Evolutionary conservation across 192 early-diverging fungal genomes (phyloP).

Genomic region (Coemansia sp.): DNA sequence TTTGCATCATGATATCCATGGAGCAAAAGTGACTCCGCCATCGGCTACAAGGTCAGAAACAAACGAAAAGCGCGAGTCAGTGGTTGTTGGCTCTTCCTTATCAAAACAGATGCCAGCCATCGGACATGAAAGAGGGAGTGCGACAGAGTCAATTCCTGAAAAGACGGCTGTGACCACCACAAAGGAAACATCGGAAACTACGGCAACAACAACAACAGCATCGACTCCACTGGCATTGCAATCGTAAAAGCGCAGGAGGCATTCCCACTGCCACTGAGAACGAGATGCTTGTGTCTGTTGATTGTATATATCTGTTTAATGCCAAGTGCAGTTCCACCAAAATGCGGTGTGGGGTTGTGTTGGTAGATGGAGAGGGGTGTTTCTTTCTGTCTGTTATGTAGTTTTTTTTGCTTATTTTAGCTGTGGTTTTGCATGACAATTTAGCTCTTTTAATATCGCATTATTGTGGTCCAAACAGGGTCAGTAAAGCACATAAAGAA

Average conservation of each 20-base stretch:
- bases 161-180: background rate
- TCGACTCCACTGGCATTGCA: background rate
- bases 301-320: background rate
- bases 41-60: background rate
- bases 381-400: too few relatives aligned
- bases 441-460: too few relatives aligned
- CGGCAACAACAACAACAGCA: conserved; percentile 3
- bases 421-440: too few relatives aligned
- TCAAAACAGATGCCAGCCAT: background rate
- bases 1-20: conserved; percentile 14
- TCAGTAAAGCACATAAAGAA: too few relatives aligned
- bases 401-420: too few relatives aligned
- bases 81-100: background rate
- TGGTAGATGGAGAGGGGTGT: too few relatives aligned
- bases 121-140: background rate
- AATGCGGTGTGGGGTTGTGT: background rate
- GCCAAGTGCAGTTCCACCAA: background rate
- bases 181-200: background rate
- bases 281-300: conserved; percentile 1
- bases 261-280: background rate
- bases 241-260: background rate
- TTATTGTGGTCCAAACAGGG: too few relatives aligned
- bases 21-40: background rate
- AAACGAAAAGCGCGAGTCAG: background rate
- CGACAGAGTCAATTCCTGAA: background rate